Evolutionary conservation across 495 filamentous ascomycete species (phyloP).

Genomic region (Aspergillus egyptiacus): DNA sequence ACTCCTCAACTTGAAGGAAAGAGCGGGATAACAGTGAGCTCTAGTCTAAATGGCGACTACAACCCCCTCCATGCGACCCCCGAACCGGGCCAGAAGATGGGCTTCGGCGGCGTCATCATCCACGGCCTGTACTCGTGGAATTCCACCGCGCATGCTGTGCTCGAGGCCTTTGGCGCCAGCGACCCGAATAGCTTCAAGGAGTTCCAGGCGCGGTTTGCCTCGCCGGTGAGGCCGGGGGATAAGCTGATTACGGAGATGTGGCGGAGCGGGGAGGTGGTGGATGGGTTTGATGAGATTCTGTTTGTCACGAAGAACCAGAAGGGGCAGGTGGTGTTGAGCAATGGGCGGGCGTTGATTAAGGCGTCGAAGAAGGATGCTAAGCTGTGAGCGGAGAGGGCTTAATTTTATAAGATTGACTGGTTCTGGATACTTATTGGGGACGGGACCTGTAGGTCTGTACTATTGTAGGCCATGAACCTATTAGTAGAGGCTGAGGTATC

Average conservation of each 20-base stretch:
- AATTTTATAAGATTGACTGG: too few relatives aligned
- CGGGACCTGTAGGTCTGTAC: too few relatives aligned
- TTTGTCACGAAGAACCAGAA: slow-evolving; percentile 65
- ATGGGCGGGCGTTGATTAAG: slow-evolving; percentile 50
- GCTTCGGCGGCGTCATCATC: slow-evolving; percentile 82
- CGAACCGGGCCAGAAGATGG: slow-evolving; percentile 79
- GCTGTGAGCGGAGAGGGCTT: too few relatives aligned
- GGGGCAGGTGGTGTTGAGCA: slow-evolving; percentile 74
- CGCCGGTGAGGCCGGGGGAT: slow-evolving; percentile 69
- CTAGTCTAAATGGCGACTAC: slow-evolving; percentile 78
- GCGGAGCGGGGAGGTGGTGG: slow-evolving; percentile 48
- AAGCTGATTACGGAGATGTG: slow-evolving; percentile 47
- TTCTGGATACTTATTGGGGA: too few relatives aligned
- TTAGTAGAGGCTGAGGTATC: too few relatives aligned
- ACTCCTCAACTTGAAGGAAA: not conserved
- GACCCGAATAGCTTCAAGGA: slow-evolving; percentile 73
- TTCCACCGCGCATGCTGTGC: slow-evolving; percentile 65
- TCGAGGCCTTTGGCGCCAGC: slow-evolving; percentile 65
- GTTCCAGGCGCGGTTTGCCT: slow-evolving; percentile 83
- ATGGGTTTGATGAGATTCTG: slow-evolving; percentile 74
- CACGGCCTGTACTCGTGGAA: slow-evolving; percentile 87
- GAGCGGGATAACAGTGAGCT: not conserved
- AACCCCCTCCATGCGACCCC: slow-evolving; percentile 85
- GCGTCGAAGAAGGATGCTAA: not conserved
- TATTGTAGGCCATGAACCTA: too few relatives aligned